Evolutionary conservation across 306 rosid species (phyloP).

Genomic region (Alnus rubra): DNA sequence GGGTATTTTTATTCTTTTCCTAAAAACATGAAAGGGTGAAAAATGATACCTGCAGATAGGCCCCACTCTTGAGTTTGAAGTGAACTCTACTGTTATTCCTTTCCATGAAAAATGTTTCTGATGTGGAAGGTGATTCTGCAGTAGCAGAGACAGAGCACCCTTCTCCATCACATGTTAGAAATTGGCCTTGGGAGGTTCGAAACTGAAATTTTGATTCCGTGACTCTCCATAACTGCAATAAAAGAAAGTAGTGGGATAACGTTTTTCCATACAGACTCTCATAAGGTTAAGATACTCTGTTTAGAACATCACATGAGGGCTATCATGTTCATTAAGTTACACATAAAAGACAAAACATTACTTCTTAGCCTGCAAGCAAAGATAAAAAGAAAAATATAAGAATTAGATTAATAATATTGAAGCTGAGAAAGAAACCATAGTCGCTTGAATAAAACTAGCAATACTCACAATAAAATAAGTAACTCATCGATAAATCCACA

Average conservation of each 20-base stretch:
- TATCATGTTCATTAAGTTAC: slow-evolving; percentile 5
- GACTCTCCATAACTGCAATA: slow-evolving; percentile 77
- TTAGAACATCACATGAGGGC: slow-evolving; percentile 1
- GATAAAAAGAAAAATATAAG: slow-evolving; percentile 6
- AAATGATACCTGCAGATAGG: slow-evolving; percentile 65
- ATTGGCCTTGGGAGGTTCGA: slow-evolving; percentile 64
- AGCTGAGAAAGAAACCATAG: slow-evolving; percentile 17
- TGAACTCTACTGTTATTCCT: slow-evolving; percentile 62
- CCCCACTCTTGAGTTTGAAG: slow-evolving; percentile 55
- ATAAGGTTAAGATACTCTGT: background rate
- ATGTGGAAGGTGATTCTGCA: slow-evolving; percentile 51
- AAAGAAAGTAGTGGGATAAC: slow-evolving; percentile 14
- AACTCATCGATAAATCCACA: background rate
- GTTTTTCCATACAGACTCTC: slow-evolving; percentile 6
- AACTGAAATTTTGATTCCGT: slow-evolving; percentile 71
- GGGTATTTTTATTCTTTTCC: slow-evolving; percentile 7
- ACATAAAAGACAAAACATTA: slow-evolving; percentile 10
- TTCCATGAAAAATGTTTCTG: slow-evolving; percentile 64
- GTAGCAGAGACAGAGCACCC: slow-evolving; percentile 66
- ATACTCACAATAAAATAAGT: background rate
- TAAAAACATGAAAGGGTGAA: slow-evolving; percentile 18
- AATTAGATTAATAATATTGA: slow-evolving; percentile 6
- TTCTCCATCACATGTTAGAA: slow-evolving; percentile 65
- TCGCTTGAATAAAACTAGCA: background rate
- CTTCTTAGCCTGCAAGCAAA: slow-evolving; percentile 24